These are phyloP conservation scores for Microbotryum intermedium DNA, from an alignment of 1,284 basidiomycete genomes.

Conservation along the genomic window DNA sequence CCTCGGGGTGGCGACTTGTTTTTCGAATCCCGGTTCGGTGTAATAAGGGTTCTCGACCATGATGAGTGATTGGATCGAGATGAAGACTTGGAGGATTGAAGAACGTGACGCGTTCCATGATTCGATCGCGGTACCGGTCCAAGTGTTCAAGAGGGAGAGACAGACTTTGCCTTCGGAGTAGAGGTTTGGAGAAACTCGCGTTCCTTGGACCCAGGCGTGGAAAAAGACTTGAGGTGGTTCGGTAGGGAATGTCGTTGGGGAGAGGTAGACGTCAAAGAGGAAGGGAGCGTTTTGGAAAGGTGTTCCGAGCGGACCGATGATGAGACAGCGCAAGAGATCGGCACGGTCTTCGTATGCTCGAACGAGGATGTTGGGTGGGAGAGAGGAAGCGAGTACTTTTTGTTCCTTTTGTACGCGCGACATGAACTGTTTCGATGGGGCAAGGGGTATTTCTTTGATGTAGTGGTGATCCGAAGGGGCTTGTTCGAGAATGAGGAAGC, in stretches of 20 bases:
- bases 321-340: slow-evolving; percentile 77
- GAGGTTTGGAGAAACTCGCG: slow-evolving; percentile 62
- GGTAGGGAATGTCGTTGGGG: slow-evolving; percentile 70
- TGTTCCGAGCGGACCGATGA: slow-evolving; percentile 86
- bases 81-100: slow-evolving; percentile 80
- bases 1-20: slow-evolving; percentile 78
- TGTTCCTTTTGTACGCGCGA: slow-evolving; percentile 73
- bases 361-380: slow-evolving; percentile 55
- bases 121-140: slow-evolving; percentile 77
- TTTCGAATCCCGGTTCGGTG: slow-evolving; percentile 67
- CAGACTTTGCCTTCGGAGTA: slow-evolving; percentile 79
- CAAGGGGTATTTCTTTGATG: slow-evolving; percentile 45
- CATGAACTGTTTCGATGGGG: slow-evolving; percentile 62
- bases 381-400: slow-evolving; percentile 61
- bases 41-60: slow-evolving; percentile 76
- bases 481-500: slow-evolving; percentile 64
- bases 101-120: slow-evolving; percentile 54
- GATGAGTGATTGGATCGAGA: slow-evolving; percentile 87
- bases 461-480: slow-evolving; percentile 78
- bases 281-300: slow-evolving; percentile 71
- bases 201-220: slow-evolving; percentile 86
- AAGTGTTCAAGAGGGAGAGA: slow-evolving; percentile 80
- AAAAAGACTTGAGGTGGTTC: slow-evolving; percentile 83
- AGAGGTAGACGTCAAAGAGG: slow-evolving; percentile 86
- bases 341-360: slow-evolving; percentile 59